Percentiles rank a stretch among this genome's conserved stretches.
Conservation (phyloP, 1,139 yeast species). For the Wickerhamiella infanticola region DNA sequence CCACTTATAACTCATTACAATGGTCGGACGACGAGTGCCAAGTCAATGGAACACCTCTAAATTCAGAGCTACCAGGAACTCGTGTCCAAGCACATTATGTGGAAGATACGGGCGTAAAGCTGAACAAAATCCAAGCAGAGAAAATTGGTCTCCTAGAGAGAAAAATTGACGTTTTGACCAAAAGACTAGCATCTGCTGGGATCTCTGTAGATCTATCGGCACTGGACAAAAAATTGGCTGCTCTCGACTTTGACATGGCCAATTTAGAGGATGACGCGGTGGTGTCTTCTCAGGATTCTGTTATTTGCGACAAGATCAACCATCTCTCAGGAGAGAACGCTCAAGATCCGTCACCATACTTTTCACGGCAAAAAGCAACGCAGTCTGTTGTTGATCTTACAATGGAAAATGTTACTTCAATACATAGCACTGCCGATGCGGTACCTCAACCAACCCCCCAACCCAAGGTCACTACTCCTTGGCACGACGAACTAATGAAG, state of each 20-base stretch:
- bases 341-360: slow-evolving; percentile 3
- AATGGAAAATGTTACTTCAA: neutral
- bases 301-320: neutral
- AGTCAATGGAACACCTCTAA: neutral
- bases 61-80: neutral
- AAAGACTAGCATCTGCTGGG: neutral
- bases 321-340: neutral
- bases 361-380: neutral
- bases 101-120: neutral
- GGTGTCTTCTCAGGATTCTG: neutral
- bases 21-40: neutral
- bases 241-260: slow-evolving; percentile 6
- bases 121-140: slow-evolving; percentile 9
- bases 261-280: neutral
- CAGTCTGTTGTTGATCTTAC: neutral
- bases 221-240: slow-evolving; percentile 7
- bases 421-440: neutral
- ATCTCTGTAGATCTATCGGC: slow-evolving; percentile 1
- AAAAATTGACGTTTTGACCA: slow-evolving; percentile 6
- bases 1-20: neutral
- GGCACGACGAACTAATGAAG: slow-evolving; percentile 51
- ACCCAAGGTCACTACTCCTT: slow-evolving; percentile 26
- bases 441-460: neutral
- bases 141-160: slow-evolving; percentile 15
- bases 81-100: neutral